Evolutionary conservation across 495 filamentous ascomycete species (phyloP), one percentile per base, ranked within the genome.

Genomic region (Xanthoparmelia taractica): DNA sequence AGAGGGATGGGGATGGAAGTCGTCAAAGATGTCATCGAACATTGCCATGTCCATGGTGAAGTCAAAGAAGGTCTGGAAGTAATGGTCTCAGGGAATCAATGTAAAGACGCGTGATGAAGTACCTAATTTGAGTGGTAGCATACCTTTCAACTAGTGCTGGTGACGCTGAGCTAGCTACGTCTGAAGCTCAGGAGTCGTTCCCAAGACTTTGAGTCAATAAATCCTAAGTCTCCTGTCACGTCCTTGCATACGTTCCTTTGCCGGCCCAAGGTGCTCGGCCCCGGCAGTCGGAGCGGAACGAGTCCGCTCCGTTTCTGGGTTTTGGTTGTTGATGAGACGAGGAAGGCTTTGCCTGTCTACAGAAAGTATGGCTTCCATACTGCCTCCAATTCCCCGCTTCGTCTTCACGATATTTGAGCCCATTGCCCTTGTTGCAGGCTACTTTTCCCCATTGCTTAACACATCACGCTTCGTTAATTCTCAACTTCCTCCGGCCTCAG

Each of bases 351-450:
- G 27, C 40, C 34, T 8, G 18, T 17, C 37, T 37, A 41, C 13
- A 29, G 54, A 18, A 67, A 70, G 23, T 12, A 85, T 85, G 82
- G 72, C 82, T 0, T 77, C 80, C 8, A 73, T 74, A 45, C 73
- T 85, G 4, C 80, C 82, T 5, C 60, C 76, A 0, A 71, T 84
- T 57, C 82, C 82, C 11, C 76, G 77, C 25, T 68, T 81, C 50
- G 71, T 84, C 57, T 83, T 86, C 66, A 84, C 82, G 0, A 69
- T 90, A 62, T 65, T 89, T 43, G 88, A 91, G 72, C 88, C 88
- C 7, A 71, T 90, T 52, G 84, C 85, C 23, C 77, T 87, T 18
- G 66, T 87, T 58, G 79, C 77, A 1, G 87, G 87, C 38, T 79
- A 75, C 62, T 60, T 84, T 25, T 75, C 72, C 1, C 82, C 87